These are phyloP conservation scores for Zizania latifolia DNA, from an alignment of 176 grass and related monocot species.

Conservation along the genomic window DNA sequence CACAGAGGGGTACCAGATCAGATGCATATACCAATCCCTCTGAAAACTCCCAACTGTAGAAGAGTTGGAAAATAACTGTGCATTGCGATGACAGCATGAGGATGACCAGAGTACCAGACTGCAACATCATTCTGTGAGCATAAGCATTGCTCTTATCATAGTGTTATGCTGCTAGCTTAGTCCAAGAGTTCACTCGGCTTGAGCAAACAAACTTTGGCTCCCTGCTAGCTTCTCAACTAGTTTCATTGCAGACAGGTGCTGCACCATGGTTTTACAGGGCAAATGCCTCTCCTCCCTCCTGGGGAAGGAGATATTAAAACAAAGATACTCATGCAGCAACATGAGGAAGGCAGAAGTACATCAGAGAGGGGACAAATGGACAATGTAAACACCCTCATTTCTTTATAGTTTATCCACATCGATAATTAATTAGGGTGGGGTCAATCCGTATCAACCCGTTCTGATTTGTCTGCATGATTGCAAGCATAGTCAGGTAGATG, in stretches of 20 bases:
- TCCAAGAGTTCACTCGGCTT: neutral
- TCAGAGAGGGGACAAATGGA: slow-evolving; percentile 22
- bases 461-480: slow-evolving; percentile 10
- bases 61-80: neutral
- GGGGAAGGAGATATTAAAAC: slow-evolving; percentile 22
- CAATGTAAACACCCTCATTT: slow-evolving; percentile 7
- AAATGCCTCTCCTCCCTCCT: neutral
- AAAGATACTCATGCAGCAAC: slow-evolving; percentile 47
- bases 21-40: neutral
- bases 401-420: neutral
- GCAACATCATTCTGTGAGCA: neutral
- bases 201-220: slow-evolving; percentile 7
- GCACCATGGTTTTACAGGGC: slow-evolving; percentile 12
- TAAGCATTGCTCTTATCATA: neutral
- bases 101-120: neutral
- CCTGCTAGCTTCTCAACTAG: neutral
- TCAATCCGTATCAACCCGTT: neutral
- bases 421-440: neutral
- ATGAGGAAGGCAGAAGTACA: slow-evolving; percentile 27
- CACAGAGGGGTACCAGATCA: neutral
- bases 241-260: slow-evolving; percentile 5
- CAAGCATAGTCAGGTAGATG: neutral
- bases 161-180: neutral
- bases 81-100: neutral
- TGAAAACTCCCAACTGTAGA: neutral